Base-by-base conservation (phyloP, 768 basidiomycete species). In the Boletus rubroflammeus region DNA sequence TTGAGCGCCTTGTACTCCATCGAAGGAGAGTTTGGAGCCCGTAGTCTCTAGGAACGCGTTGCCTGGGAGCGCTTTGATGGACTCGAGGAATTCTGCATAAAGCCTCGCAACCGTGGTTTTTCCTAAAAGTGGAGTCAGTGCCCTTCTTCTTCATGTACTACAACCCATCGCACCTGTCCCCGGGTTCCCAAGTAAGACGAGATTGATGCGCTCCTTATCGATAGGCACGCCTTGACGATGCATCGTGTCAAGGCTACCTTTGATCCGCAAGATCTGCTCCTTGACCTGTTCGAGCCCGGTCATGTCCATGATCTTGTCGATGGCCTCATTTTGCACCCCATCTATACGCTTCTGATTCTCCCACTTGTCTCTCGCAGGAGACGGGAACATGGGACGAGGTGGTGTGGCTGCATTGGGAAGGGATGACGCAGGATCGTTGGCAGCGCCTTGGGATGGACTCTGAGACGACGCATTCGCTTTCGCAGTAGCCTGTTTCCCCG, bases 21-120 rank as follows among this genome's bases (percentile, higher is more conserved):
- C 81, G 46, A 78, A 76, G 3, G 84, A 78, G 13, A 88, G 69
- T 0, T 77, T 72, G 2, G 86, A 75, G 0, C 87, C 86, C 0
- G 85, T 84, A 0, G 82, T 86, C 59, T 88, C 86, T 14, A 79
- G 47, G 59, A 88, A 88, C 6, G 65, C 67, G 35, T 67, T 69
- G 2, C 81, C 83, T 0, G 84, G 81, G 13, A 86, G 67, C 1
- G 81, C 77, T 15, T 77, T 62, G 6, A 84, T 70, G 0, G 82
- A 84, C 5, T 82, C 71, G 2, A 89, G 69, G 62, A 87, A 84
- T 56, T 81, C 78, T 1, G 82, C 84, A 57, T 86, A 89, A 23
- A 77, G 75, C 28, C 86, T 71, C 1, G 86, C 87, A 6, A 88
- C 76, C 0, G 86, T 88, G 0, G 86, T 88, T 73, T 87, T 86